Conservation (phyloP, 352 stramenopile genomes). For the Phytopythium litorale region DNA sequence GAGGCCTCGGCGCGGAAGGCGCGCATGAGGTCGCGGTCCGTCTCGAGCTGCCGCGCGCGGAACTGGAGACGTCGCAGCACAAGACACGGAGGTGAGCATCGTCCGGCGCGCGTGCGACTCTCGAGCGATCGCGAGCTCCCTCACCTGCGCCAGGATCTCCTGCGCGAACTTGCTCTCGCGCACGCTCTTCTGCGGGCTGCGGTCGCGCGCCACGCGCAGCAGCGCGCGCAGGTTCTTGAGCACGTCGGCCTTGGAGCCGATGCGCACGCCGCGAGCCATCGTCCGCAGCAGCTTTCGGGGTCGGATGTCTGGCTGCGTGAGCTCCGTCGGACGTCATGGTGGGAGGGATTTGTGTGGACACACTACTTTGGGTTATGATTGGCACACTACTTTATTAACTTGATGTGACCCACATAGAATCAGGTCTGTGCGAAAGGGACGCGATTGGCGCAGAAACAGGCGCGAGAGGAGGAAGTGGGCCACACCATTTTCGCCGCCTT, state of each 20-base stretch:
- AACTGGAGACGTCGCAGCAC: constrained; percentile 30
- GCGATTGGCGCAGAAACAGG: background rate
- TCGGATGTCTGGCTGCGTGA: background rate
- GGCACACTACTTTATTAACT: background rate
- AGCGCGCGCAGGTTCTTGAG: constrained; percentile 74
- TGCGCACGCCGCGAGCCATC: constrained; percentile 69
- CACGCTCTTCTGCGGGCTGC: constrained; percentile 41
- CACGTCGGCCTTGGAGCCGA: constrained; percentile 79
- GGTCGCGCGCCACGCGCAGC: constrained; percentile 59
- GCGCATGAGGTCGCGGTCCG: constrained; percentile 66
- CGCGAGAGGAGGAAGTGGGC: background rate
- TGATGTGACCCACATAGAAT: background rate
- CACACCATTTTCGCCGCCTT: background rate
- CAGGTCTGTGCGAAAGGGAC: background rate
- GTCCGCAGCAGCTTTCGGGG: background rate
- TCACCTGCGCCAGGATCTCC: constrained; percentile 68
- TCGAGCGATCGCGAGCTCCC: background rate
- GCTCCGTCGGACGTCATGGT: too few relatives aligned
- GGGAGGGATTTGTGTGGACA: background rate
- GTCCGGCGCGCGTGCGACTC: background rate
- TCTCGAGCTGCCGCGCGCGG: constrained; percentile 66
- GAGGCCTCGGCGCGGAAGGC: constrained; percentile 62
- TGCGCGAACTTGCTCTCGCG: constrained; percentile 67
- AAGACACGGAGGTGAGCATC: background rate
- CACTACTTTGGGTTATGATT: background rate